phyloP scores from a whole-genome alignment of 352 stramenopile species.

The Pythium apleroticum region DNA sequence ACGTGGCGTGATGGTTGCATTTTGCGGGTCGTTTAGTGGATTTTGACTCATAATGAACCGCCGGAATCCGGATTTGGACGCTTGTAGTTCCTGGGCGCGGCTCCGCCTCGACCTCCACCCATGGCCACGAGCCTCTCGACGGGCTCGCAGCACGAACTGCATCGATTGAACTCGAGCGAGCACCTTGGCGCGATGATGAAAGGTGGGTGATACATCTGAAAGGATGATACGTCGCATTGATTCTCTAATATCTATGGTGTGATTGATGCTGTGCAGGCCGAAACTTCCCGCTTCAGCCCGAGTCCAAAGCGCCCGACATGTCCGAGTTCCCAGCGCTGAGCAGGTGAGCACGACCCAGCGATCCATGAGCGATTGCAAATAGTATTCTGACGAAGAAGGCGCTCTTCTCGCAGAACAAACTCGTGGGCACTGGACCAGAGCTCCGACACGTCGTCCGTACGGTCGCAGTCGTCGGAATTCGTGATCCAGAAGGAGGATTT shows the following conservation, averaged over 20 bases:
- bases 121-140: constrained; percentile 29
- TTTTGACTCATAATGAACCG: neutral
- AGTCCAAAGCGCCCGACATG: constrained; percentile 82
- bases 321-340: constrained; percentile 77
- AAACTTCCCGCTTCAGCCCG: constrained; percentile 44
- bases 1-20: constrained; percentile 13
- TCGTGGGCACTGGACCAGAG: constrained; percentile 56
- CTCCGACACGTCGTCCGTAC: constrained; percentile 33
- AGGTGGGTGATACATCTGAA: constrained; percentile 14
- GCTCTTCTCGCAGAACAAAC: constrained; percentile 39
- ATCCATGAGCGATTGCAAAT: too few species aligned
- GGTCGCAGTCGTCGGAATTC: constrained; percentile 70
- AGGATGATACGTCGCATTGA: too few species aligned
- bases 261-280: constrained; percentile 46
- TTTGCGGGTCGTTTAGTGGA: neutral
- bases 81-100: constrained; percentile 52
- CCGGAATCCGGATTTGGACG: neutral
- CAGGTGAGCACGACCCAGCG: neutral
- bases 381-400: neutral
- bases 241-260: too few species aligned
- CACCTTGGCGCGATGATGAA: constrained; percentile 35
- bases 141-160: constrained; percentile 44
- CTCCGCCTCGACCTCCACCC: constrained; percentile 34
- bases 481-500: constrained; percentile 89
- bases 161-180: constrained; percentile 58